Percentiles rank a stretch among this genome's conserved stretches.
phyloP scores from a whole-genome alignment of 1,284 basidiomycete species.

The Boletus sp. region DNA sequence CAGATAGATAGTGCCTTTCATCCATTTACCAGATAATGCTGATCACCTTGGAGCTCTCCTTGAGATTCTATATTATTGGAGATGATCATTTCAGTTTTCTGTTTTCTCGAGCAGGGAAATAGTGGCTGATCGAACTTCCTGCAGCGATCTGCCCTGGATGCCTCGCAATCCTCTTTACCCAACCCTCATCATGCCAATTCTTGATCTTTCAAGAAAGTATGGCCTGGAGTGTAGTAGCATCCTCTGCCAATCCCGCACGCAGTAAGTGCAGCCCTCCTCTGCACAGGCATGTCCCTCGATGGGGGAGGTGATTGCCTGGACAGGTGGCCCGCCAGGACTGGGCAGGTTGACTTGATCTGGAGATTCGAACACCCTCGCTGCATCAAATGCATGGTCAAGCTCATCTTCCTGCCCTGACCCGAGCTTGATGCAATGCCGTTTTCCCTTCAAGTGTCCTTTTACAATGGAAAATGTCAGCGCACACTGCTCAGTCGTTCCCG shows the following conservation, averaged over 20 bases:
- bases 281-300: no score
- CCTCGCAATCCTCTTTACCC: constrained; percentile 14
- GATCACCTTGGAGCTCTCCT: constrained; percentile 14
- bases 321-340: no score
- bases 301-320: no score
- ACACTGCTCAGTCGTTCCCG: not conserved
- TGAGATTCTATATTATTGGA: constrained; percentile 19
- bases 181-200: constrained; percentile 10
- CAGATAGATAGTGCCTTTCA: constrained; percentile 13
- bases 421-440: no score
- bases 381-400: no score
- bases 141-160: constrained; percentile 14
- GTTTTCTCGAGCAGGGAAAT: not conserved
- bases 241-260: no score
- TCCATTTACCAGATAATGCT: constrained; percentile 12
- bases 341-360: no score
- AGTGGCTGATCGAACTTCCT: not conserved
- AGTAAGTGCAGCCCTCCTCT: no score
- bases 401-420: no score
- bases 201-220: constrained; percentile 18
- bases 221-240: not conserved
- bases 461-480: not conserved
- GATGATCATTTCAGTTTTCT: not conserved
- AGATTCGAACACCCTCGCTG: no score
- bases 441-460: not conserved